Conservation (phyloP, 441 rosid species). For the Gossypium gossypioides region DNA sequence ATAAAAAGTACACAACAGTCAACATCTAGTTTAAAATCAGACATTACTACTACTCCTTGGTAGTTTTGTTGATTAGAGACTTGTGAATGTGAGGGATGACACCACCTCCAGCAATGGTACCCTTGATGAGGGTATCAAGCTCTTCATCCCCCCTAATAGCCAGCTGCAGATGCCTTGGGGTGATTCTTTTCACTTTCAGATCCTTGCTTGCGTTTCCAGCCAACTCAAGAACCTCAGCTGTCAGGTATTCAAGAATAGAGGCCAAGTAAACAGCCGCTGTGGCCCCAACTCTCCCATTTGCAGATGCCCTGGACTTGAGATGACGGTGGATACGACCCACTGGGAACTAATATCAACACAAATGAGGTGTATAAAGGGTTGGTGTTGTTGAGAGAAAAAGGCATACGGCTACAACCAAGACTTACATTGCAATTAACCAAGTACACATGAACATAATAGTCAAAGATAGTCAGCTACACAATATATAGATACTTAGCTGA, state of each 20-base stretch:
- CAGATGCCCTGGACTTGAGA: constrained; percentile 50
- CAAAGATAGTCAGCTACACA: not conserved
- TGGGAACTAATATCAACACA: constrained; percentile 45
- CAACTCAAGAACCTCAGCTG: constrained; percentile 84
- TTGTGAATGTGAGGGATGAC: constrained; percentile 94
- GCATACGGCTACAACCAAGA: not conserved
- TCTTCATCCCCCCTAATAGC: constrained; percentile 93
- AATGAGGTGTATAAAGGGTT: not conserved
- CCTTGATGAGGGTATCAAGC: constrained; percentile 90
- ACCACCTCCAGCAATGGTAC: constrained; percentile 93
- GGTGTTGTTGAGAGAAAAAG: not conserved
- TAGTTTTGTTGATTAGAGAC: constrained; percentile 73
- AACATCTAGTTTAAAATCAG: not conserved
- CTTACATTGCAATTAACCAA: not conserved
- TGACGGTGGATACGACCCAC: constrained; percentile 89
- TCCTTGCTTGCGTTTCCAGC: constrained; percentile 95
- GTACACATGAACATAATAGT: not conserved
- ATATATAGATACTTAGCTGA: not conserved
- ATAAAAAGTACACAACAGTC: not conserved
- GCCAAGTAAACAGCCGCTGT: constrained; percentile 83
- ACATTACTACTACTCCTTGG: constrained; percentile 41
- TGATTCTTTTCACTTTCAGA: constrained; percentile 84
- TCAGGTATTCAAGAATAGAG: constrained; percentile 73
- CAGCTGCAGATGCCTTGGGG: constrained; percentile 84
- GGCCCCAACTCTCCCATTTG: constrained; percentile 81